These are phyloP conservation scores for Trametes cubensis DNA, from an alignment of 768 basidiomycete genomes.

Conservation along the genomic window DNA sequence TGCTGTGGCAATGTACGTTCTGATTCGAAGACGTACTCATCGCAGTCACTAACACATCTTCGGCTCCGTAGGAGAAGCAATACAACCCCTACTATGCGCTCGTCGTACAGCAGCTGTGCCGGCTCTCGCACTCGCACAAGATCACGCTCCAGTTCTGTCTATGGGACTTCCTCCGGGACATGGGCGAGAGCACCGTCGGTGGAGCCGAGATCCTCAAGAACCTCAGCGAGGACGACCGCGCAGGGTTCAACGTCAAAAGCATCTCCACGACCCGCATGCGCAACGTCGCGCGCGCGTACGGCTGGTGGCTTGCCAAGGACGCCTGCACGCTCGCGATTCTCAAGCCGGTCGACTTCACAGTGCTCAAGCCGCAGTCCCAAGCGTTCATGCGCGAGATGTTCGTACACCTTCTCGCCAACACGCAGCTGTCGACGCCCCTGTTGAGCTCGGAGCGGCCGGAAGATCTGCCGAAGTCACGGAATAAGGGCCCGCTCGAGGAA, in stretches of 20 bases:
- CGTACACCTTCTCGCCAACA: conserved; percentile 67
- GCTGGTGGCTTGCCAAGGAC: conserved; percentile 93
- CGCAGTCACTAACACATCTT: conserved; percentile 6
- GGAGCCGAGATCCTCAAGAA: conserved; percentile 77
- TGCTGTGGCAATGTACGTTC: conserved; percentile 87
- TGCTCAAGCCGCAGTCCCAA: conserved; percentile 62
- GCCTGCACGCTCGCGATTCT: conserved; percentile 72
- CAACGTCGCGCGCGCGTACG: conserved; percentile 85
- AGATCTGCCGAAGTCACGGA: conserved; percentile 46
- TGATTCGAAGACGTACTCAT: not conserved
- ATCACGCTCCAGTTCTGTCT: conserved; percentile 93
- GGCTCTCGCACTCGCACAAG: conserved; percentile 77
- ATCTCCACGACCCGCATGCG: conserved; percentile 59
- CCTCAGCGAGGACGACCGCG: conserved; percentile 47
- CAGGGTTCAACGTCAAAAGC: conserved; percentile 47
- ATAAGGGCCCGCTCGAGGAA: conserved; percentile 69
- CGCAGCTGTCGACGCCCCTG: conserved; percentile 73
- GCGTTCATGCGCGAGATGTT: conserved; percentile 76
- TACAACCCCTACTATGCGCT: conserved; percentile 98
- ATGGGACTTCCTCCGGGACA: conserved; percentile 94
- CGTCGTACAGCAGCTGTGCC: conserved; percentile 81
- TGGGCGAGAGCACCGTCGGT: conserved; percentile 83
- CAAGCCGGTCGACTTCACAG: conserved; percentile 91
- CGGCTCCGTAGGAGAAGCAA: conserved; percentile 67
- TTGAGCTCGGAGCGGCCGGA: conserved; percentile 42